Evolutionary conservation across 2,329 filamentous ascomycete genomes (phyloP).

Genomic region (Rugonectria rugulosa): DNA sequence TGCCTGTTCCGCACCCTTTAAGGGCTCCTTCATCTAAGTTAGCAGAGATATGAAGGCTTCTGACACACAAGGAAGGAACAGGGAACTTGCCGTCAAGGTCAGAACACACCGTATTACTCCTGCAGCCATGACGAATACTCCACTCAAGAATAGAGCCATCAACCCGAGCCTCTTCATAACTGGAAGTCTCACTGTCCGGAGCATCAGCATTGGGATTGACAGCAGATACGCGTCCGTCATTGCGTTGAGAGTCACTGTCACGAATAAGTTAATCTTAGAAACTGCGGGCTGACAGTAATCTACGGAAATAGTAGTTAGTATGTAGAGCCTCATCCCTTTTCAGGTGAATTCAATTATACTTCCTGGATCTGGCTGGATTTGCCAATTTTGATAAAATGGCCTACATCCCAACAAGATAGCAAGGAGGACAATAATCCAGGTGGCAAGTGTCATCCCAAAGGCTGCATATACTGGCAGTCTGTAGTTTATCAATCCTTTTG

Average conservation of each 20-base stretch:
- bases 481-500: constrained; percentile 34
- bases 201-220: too few relatives aligned
- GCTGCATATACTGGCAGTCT: too few relatives aligned
- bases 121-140: too few relatives aligned
- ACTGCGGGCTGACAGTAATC: background rate
- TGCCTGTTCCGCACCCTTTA: background rate
- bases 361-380: constrained; percentile 64
- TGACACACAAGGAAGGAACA: too few relatives aligned
- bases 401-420: constrained; percentile 59
- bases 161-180: too few relatives aligned
- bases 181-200: too few relatives aligned
- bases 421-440: constrained; percentile 56
- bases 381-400: constrained; percentile 62
- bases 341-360: constrained; percentile 46
- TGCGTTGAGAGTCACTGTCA: too few relatives aligned
- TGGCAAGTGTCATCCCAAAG: constrained; percentile 52
- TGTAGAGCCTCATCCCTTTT: background rate
- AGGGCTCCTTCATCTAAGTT: background rate
- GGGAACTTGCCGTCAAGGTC: too few relatives aligned
- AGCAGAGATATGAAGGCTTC: background rate
- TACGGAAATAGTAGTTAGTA: background rate
- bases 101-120: too few relatives aligned
- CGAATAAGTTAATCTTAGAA: too few relatives aligned
- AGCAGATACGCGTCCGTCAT: too few relatives aligned
- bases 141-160: too few relatives aligned